Percentiles rank a stretch among this genome's conserved stretches.
phyloP scores from a whole-genome alignment of 2,329 filamentous ascomycete species.

The Trichoderma asperellum region DNA sequence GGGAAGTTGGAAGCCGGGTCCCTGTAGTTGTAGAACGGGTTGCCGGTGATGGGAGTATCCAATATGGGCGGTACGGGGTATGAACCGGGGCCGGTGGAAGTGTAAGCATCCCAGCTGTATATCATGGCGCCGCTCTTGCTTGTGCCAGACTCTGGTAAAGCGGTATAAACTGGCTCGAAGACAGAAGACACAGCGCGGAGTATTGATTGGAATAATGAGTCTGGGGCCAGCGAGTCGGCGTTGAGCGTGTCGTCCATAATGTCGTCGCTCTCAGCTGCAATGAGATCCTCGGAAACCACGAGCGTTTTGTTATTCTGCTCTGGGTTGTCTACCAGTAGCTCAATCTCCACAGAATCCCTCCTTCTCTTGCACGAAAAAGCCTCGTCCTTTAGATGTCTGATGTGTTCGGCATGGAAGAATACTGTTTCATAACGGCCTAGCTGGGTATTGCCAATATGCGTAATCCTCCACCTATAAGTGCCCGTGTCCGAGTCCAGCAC shows the following conservation, averaged over 20 bases:
- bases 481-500: slow-evolving; percentile 55
- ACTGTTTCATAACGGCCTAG: slow-evolving; percentile 88
- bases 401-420: slow-evolving; percentile 75
- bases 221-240: slow-evolving; percentile 34
- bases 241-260: slow-evolving; percentile 20
- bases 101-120: slow-evolving; percentile 58
- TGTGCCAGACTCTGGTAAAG: slow-evolving; percentile 38
- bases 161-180: slow-evolving; percentile 43
- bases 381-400: slow-evolving; percentile 77
- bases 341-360: slow-evolving; percentile 70
- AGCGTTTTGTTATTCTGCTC: slow-evolving; percentile 29
- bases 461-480: slow-evolving; percentile 67
- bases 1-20: slow-evolving; percentile 54
- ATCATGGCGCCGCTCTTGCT: slow-evolving; percentile 43
- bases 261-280: background rate
- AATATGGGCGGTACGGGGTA: slow-evolving; percentile 69
- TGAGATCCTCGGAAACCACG: slow-evolving; percentile 8
- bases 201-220: slow-evolving; percentile 53
- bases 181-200: slow-evolving; percentile 53
- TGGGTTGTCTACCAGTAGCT: slow-evolving; percentile 55
- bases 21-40: slow-evolving; percentile 47
- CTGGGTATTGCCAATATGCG: slow-evolving; percentile 77
- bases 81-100: slow-evolving; percentile 60
- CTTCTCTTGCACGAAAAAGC: slow-evolving; percentile 82
- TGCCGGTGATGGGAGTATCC: slow-evolving; percentile 55